These are phyloP conservation scores for Guyanaporus albipodus DNA, from an alignment of 768 basidiomycete genomes.

Conservation along the genomic window DNA sequence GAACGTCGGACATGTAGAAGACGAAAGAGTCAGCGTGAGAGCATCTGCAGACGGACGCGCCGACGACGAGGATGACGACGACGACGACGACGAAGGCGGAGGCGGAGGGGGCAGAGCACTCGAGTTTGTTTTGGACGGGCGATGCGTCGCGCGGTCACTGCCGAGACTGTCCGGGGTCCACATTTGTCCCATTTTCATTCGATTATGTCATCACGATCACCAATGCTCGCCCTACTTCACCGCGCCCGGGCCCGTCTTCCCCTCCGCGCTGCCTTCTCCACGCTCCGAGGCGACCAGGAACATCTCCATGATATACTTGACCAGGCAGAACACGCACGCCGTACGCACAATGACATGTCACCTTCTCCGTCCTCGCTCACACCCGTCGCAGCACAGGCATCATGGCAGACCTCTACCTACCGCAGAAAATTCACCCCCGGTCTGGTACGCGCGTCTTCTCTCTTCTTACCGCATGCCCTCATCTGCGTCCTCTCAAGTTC, in stretches of 20 bases:
- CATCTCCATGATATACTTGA: conserved; percentile 22
- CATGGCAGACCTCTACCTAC: conserved; percentile 23
- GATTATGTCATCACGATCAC: conserved; percentile 10
- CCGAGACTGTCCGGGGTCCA: conserved; percentile 22
- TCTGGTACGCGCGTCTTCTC: conserved; percentile 12
- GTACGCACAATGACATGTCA: background rate
- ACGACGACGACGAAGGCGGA: no score
- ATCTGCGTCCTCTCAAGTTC: conserved; percentile 34
- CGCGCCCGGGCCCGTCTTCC: background rate
- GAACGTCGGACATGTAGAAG: conserved; percentile 32
- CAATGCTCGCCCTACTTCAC: conserved; percentile 12
- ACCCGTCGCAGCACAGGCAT: conserved; percentile 1
- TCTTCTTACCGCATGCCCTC: background rate
- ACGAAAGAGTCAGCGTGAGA: background rate
- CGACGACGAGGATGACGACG: background rate
- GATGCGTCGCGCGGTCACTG: conserved; percentile 3
- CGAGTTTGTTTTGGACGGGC: no score
- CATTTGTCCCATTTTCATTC: background rate
- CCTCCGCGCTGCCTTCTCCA: conserved; percentile 13
- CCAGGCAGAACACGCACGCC: conserved; percentile 22
- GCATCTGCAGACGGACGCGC: no score
- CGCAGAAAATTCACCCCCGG: conserved; percentile 26
- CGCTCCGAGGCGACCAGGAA: conserved; percentile 23
- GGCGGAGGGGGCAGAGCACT: no score
- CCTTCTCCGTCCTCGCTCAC: no score